A percentile compares a stretch with the other conserved stretches of the same genome.
Conservation (phyloP, 306 rosid species). For the Prunus campanulata region DNA sequence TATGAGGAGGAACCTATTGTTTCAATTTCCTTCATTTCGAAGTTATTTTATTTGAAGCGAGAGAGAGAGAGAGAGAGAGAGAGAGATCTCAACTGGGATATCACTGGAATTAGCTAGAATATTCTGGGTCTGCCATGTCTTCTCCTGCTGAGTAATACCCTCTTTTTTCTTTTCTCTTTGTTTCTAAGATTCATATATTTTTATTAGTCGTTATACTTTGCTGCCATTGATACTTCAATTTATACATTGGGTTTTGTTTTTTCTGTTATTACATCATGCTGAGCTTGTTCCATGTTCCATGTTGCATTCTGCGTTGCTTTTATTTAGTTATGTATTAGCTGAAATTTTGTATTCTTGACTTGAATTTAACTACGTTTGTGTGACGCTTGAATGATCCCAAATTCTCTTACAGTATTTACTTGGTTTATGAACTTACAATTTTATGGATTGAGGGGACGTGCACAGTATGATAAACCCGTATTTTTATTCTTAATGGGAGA, state of each 20-base stretch:
- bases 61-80: not conserved
- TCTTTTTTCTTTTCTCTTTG: not conserved
- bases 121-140: slow-evolving; percentile 55
- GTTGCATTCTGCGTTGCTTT: not conserved
- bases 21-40: not conserved
- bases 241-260: not conserved
- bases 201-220: not conserved
- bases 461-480: not conserved
- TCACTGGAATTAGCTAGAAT: slow-evolving; percentile 19
- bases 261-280: not conserved
- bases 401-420: not conserved
- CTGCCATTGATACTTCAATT: not conserved
- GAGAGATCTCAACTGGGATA: slow-evolving; percentile 15
- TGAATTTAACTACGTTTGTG: not conserved
- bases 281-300: not conserved
- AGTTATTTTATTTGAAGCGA: not conserved
- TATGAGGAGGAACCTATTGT: not conserved
- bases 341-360: not conserved
- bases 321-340: not conserved
- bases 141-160: slow-evolving; percentile 85
- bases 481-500: not conserved
- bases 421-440: not conserved
- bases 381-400: not conserved
- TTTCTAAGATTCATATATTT: slow-evolving; percentile 2
- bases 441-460: not conserved